Conservation (phyloP, 164 flowering plant genomes). For the Berberis vulgaris region DNA sequence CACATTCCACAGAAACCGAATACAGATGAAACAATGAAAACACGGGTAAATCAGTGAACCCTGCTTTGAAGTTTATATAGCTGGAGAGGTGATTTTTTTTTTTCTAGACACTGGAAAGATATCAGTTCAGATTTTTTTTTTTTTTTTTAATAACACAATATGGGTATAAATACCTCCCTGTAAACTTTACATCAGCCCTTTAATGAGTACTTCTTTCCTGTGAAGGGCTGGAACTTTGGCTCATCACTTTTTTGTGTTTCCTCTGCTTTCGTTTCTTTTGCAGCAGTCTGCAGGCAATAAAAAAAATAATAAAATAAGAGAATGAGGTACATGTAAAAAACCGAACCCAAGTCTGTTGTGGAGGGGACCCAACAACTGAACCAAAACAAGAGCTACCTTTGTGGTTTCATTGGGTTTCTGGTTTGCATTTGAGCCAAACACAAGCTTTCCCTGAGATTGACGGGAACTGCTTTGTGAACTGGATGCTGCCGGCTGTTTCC, state of each 20-base stretch:
- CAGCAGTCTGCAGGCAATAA: not conserved
- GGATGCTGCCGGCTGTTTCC: conserved; percentile 32
- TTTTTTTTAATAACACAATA: too few species aligned
- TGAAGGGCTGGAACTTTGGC: conserved; percentile 4
- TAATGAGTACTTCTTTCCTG: conserved; percentile 2
- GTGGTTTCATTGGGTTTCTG: conserved; percentile 35
- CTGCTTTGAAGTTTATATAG: too few species aligned
- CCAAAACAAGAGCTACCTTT: conserved; percentile 27
- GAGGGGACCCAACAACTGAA: not conserved
- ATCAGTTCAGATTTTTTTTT: too few species aligned
- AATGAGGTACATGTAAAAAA: not conserved
- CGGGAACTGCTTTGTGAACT: conserved; percentile 40
- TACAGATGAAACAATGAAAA: too few species aligned
- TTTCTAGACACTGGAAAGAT: too few species aligned
- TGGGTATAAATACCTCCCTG: too few species aligned
- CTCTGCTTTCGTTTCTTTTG: conserved; percentile 2
- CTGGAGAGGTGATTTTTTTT: too few species aligned
- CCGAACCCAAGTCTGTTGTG: not conserved
- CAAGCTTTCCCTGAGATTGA: conserved; percentile 87
- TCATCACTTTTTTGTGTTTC: not conserved
- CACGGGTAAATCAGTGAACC: too few species aligned
- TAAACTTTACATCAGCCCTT: not conserved
- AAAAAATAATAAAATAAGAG: too few species aligned
- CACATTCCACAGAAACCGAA: too few species aligned
- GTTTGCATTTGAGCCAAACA: conserved; percentile 66